A percentile compares a stretch with the other conserved stretches of the same genome.
phyloP scores from a whole-genome alignment of 2,329 filamentous ascomycete species.

The Arthrobotrys sphaeroides region DNA sequence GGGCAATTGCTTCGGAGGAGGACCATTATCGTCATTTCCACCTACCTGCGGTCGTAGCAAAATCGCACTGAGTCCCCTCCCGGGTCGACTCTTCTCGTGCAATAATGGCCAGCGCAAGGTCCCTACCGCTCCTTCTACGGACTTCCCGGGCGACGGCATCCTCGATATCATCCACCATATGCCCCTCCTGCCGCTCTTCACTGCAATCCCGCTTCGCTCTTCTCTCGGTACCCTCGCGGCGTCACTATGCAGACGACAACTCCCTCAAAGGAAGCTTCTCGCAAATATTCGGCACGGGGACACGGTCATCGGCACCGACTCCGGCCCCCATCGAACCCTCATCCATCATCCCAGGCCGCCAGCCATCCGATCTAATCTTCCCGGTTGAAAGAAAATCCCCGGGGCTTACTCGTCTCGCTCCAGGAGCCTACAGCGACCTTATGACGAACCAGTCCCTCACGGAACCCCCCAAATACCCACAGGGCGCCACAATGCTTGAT shows the following conservation, averaged over 20 bases:
- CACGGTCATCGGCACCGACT: not conserved
- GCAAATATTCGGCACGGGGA: not conserved
- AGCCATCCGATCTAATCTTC: not conserved
- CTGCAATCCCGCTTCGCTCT: not conserved
- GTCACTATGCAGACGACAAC: slow-evolving; percentile 21
- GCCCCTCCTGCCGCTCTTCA: slow-evolving; percentile 32
- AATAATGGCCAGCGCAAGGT: slow-evolving; percentile 32
- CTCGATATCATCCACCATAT: slow-evolving; percentile 18
- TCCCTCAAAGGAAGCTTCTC: not conserved
- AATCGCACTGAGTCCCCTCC: not conserved
- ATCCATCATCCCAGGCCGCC: slow-evolving; percentile 3
- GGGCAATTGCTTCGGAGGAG: not conserved
- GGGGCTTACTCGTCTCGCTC: not conserved
- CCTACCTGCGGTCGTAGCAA: not conserved
- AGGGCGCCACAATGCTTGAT: slow-evolving; percentile 40
- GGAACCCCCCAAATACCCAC: slow-evolving; percentile 15
- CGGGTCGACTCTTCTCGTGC: not conserved
- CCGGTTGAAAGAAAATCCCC: not conserved
- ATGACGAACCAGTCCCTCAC: not conserved
- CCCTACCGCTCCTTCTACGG: slow-evolving; percentile 30
- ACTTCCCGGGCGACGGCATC: slow-evolving; percentile 20
- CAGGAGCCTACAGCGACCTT: not conserved
- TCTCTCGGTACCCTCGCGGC: slow-evolving; percentile 10
- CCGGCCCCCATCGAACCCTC: slow-evolving; percentile 8
- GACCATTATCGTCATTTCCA: not conserved